Conservation (phyloP, 805 yeast genomes). For the Lipomyces anomalus region DNA sequence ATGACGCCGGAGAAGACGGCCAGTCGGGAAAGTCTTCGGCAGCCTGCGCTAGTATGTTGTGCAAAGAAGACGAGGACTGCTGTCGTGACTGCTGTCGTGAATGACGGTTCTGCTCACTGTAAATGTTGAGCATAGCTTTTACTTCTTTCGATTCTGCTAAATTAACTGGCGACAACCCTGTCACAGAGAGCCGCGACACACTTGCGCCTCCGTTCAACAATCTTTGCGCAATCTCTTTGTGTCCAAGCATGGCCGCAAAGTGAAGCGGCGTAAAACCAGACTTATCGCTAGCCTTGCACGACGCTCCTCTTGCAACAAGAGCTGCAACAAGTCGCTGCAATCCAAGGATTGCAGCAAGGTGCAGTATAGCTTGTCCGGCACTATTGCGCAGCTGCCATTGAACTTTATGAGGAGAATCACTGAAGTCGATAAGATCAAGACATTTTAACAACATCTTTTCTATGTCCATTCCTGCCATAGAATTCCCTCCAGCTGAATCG, state of each 20-base stretch:
- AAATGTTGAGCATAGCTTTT: constrained; percentile 1
- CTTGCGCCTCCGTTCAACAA: constrained; percentile 62
- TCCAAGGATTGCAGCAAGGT: constrained; percentile 74
- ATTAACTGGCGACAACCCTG: constrained; percentile 37
- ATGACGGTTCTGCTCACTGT: too few species aligned
- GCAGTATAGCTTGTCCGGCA: constrained; percentile 85
- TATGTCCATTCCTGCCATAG: constrained; percentile 29
- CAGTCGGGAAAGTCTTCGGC: constrained; percentile 21
- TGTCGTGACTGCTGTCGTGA: too few species aligned
- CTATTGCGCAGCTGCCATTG: constrained; percentile 76
- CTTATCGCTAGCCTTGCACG: constrained; percentile 58
- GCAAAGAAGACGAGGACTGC: too few species aligned
- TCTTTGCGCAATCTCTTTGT: constrained; percentile 57
- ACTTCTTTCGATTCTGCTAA: constrained; percentile 18
- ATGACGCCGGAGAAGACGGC: constrained; percentile 23
- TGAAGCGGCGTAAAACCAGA: constrained; percentile 86
- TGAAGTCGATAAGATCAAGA: constrained; percentile 62
- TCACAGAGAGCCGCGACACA: constrained; percentile 45
- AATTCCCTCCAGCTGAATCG: background rate
- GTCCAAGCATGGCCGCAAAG: constrained; percentile 73
- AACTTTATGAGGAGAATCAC: constrained; percentile 40
- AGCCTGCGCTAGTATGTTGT: too few species aligned
- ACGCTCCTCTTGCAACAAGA: constrained; percentile 57
- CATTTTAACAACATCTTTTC: constrained; percentile 44
- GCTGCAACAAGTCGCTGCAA: constrained; percentile 56